A percentile compares a stretch with the other conserved stretches of the same genome.
These are phyloP conservation scores for Diutina ranongensis DNA, from an alignment of 1,139 yeast genomes.

Conservation along the genomic window DNA sequence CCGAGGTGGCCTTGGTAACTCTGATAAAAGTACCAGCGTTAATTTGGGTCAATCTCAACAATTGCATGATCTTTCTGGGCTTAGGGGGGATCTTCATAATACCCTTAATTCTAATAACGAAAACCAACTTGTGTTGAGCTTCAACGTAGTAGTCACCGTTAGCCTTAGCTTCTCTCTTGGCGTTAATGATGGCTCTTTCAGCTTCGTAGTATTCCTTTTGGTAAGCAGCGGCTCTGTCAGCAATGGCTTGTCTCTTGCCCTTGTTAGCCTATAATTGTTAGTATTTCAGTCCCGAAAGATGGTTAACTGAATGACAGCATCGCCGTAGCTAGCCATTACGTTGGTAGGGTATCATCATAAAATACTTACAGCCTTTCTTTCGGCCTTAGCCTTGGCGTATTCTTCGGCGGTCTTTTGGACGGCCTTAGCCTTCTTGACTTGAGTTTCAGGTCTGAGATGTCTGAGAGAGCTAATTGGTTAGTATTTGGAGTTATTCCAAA, in stretches of 20 bases:
- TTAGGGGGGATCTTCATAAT: constrained; percentile 98
- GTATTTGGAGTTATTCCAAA: constrained; percentile 14
- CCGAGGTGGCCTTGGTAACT: constrained; percentile 97
- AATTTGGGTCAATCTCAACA: constrained; percentile 94
- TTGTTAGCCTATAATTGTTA: constrained; percentile 57
- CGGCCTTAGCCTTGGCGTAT: constrained; percentile 80
- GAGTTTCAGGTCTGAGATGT: constrained; percentile 91
- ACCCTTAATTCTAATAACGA: constrained; percentile 99
- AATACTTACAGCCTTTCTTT: constrained; percentile 83
- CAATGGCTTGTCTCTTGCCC: constrained; percentile 91
- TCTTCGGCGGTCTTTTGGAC: constrained; percentile 77
- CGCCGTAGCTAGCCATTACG: constrained; percentile 73
- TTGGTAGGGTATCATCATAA: constrained; percentile 54
- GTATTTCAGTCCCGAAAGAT: constrained; percentile 98
- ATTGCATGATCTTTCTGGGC: constrained; percentile 99
- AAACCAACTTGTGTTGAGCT: constrained; percentile 93
- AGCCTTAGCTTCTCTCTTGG: constrained; percentile 96
- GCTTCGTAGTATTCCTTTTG: constrained; percentile 93
- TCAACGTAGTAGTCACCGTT: constrained; percentile 94
- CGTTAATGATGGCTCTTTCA: constrained; percentile 84
- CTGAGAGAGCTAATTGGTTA: constrained; percentile 35
- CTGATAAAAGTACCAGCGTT: constrained; percentile 98
- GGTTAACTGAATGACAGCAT: constrained; percentile 95
- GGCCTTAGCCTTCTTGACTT: constrained; percentile 89
- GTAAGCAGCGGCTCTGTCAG: constrained; percentile 97